Evolutionary conservation across 345 rosid genomes (phyloP).

Genomic region (Gossypium anomalum): DNA sequence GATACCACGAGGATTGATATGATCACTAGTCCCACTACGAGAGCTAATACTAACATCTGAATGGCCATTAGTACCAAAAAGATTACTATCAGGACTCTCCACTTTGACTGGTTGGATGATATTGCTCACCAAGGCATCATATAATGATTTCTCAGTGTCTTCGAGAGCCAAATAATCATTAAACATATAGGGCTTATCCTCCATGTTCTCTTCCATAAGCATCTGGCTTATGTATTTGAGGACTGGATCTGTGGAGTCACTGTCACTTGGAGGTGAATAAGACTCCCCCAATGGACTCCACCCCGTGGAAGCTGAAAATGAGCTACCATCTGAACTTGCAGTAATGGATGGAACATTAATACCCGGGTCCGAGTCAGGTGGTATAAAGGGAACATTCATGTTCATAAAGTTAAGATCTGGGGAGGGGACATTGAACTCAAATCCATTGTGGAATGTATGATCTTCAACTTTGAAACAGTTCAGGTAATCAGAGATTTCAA

Average conservation of each 20-base stretch:
- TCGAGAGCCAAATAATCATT: conserved; percentile 64
- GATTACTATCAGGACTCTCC: conserved; percentile 44
- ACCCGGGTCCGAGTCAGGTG: conserved; percentile 25
- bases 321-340: conserved; percentile 31
- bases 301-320: conserved; percentile 29
- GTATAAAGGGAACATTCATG: conserved; percentile 18
- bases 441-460: conserved; percentile 32
- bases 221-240: conserved; percentile 61
- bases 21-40: not conserved
- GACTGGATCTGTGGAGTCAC: conserved; percentile 52
- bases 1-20: not conserved
- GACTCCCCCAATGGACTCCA: conserved; percentile 31
- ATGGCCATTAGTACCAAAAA: conserved; percentile 29
- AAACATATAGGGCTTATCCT: conserved; percentile 54
- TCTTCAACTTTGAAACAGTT: conserved; percentile 26
- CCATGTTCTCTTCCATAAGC: conserved; percentile 77
- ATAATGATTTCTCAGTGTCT: conserved; percentile 68
- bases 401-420: conserved; percentile 27
- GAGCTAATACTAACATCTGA: conserved; percentile 29
- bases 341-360: conserved; percentile 19
- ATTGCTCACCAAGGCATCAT: conserved; percentile 55
- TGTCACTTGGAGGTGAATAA: conserved; percentile 42
- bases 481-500: conserved; percentile 18
- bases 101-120: conserved; percentile 38
- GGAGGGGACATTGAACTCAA: conserved; percentile 31